Evolutionary conservation across 129 eudicot species (phyloP).

Genomic region (Logfia minima): DNA sequence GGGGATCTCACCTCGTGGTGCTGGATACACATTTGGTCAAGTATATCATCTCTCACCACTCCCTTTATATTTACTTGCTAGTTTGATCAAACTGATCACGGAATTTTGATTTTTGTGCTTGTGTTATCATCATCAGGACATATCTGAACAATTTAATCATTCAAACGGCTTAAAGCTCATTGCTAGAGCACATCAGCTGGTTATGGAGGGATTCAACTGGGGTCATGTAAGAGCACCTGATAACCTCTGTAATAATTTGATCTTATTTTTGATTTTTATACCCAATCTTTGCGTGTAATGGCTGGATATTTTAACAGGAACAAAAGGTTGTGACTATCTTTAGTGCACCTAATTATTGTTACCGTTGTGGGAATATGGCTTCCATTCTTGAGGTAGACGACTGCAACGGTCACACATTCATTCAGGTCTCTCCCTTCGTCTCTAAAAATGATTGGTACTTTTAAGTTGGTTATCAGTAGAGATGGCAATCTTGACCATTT

Average conservation of each 20-base stretch:
- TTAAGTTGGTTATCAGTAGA: not conserved
- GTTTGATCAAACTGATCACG: not conserved
- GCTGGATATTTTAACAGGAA: slow-evolving; percentile 44
- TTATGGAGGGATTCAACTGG: slow-evolving; percentile 98
- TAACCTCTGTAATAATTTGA: not conserved
- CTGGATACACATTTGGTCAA: slow-evolving; percentile 93
- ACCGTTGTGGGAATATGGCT: slow-evolving; percentile 93
- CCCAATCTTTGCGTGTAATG: not conserved
- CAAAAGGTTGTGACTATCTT: slow-evolving; percentile 88
- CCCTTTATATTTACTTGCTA: not conserved
- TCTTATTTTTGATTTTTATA: not conserved
- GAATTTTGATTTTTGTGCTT: not conserved
- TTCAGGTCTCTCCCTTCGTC: slow-evolving; percentile 56
- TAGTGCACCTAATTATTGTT: slow-evolving; percentile 91
- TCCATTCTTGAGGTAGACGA: slow-evolving; percentile 85
- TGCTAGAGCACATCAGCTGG: slow-evolving; percentile 96
- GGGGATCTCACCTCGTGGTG: slow-evolving; percentile 93
- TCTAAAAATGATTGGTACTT: not conserved
- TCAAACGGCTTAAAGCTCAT: slow-evolving; percentile 74
- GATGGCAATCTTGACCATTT: not conserved
- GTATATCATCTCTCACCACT: slow-evolving; percentile 29
- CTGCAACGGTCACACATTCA: slow-evolving; percentile 76
- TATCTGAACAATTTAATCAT: slow-evolving; percentile 88
- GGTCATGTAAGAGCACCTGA: slow-evolving; percentile 61
- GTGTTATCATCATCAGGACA: slow-evolving; percentile 48